Conservation (phyloP, 768 basidiomycete species). For the Termitomyces sp. region DNA sequence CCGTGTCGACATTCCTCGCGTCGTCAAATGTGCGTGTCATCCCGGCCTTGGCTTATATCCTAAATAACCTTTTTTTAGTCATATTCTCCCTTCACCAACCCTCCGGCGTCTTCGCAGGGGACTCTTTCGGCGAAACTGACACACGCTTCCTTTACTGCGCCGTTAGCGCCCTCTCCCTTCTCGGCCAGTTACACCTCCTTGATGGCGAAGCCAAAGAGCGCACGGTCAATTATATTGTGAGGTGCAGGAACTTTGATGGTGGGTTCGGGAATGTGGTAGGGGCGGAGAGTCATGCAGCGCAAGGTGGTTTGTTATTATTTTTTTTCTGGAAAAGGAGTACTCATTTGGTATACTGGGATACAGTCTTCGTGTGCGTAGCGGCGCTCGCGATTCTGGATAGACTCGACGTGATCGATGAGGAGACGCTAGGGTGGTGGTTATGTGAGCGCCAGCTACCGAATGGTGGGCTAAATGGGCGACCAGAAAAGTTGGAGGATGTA, state of each 20-base stretch:
- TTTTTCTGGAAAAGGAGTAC: too few relatives aligned
- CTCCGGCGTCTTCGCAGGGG: slow-evolving; percentile 88
- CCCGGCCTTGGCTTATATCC: background rate
- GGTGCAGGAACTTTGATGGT: slow-evolving; percentile 92
- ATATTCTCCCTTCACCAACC: slow-evolving; percentile 81
- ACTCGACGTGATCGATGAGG: slow-evolving; percentile 72
- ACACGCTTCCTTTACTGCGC: slow-evolving; percentile 91
- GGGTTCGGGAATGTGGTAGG: slow-evolving; percentile 85
- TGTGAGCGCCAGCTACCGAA: slow-evolving; percentile 89
- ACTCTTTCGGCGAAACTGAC: slow-evolving; percentile 87
- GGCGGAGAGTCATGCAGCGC: slow-evolving; percentile 90
- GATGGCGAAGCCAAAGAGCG: slow-evolving; percentile 62
- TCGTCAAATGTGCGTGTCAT: slow-evolving; percentile 63
- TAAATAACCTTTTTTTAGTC: slow-evolving; percentile 42
- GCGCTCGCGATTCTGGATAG: slow-evolving; percentile 84
- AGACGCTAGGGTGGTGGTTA: slow-evolving; percentile 91
- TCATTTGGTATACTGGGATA: background rate
- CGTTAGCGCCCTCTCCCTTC: slow-evolving; percentile 76
- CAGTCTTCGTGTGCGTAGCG: slow-evolving; percentile 89
- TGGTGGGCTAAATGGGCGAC: slow-evolving; percentile 95
- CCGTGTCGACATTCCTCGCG: slow-evolving; percentile 62
- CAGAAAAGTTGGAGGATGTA: slow-evolving; percentile 96
- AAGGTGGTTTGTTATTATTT: slow-evolving; percentile 51
- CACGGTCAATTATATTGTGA: slow-evolving; percentile 66
- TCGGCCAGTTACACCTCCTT: slow-evolving; percentile 69